phyloP scores from a whole-genome alignment of 2,329 filamentous ascomycete genomes.

The Elsinoe fawcettii region DNA sequence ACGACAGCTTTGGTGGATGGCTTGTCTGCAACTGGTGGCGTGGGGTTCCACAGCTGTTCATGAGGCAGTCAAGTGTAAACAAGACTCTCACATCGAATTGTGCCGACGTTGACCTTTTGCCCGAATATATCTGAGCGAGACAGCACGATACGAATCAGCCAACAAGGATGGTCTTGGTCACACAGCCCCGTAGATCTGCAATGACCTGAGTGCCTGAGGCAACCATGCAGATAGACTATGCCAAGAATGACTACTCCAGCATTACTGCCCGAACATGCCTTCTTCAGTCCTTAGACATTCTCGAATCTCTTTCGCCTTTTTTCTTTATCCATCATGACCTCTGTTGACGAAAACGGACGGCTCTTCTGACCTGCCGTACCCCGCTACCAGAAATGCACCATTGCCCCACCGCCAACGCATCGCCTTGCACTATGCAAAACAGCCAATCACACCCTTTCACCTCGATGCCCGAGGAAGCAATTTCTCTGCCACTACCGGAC shows the following conservation, averaged over 20 bases:
- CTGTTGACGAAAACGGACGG: not conserved
- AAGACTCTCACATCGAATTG: conserved; percentile 24
- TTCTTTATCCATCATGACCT: not conserved
- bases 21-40: conserved; percentile 29
- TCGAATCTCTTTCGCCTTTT: not conserved
- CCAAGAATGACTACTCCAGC: conserved; percentile 1
- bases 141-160: not conserved
- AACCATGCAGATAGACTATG: conserved; percentile 3
- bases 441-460: not conserved
- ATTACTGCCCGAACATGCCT: not conserved
- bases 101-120: conserved; percentile 26
- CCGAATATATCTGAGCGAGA: conserved; percentile 20
- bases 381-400: conserved; percentile 7
- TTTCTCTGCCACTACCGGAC: conserved; percentile 4
- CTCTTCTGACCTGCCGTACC: not conserved
- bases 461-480: conserved; percentile 1
- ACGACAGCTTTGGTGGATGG: conserved; percentile 16
- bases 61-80: conserved; percentile 22
- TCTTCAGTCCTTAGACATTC: not conserved
- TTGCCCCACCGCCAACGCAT: conserved; percentile 13
- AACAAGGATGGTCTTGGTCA: not conserved
- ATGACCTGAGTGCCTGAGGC: conserved; percentile 6
- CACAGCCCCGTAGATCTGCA: not conserved
- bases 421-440: not conserved
- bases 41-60: conserved; percentile 29